Base-by-base conservation (phyloP, 139 green algal species). In the Limnomonas spitsbergensis region DNA sequence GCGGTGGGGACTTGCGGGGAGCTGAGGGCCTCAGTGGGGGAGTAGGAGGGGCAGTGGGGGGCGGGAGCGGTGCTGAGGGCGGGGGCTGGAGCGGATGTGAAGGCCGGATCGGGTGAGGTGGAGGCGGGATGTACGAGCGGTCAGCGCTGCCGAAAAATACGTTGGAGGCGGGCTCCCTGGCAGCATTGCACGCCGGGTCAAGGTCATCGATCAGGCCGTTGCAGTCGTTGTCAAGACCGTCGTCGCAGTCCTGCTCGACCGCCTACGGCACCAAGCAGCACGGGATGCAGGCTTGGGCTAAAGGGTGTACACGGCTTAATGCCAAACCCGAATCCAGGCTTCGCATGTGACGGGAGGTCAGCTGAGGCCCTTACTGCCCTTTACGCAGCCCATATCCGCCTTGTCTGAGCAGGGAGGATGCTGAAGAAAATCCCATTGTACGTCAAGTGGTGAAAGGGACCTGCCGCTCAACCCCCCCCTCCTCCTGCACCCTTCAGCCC, bases 151-250 rank as follows among this genome's bases (percentile, higher is more conserved):
- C 56, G 29, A 20, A 7, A 32, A 4, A 7, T 34, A 20, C n/a
- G 56, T 7, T 37, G 56, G 27, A 36, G 56, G 56, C 24, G 27
- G 27, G 56, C 47, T 36, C 29, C 4, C 56, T 32, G 56, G 56
- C 14, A 9, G 56, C 14, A 14, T 47, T 42, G 68, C 68, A 74
- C 3, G 9, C 68, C 29, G 68, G 68, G 29, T 74, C 68, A 3
- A 47, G 6, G 6, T 26, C 36, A 32, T 74, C 68, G 4, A 74
- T 42, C 29, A 47, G 4, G 7, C 68, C 68, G 68, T 74, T 42
- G 68, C 68, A 74, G 36, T 74, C 68, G 24, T 74, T 74, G 36
- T 74, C 68, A 9, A 74, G 9, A 4, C 68, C 68, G 26, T 74
- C 68, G 24, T 74, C 24, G 68, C 68, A 74, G 20, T 4, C 4